Evolutionary conservation across 306 rosid genomes (phyloP), one percentile per base, ranked within the genome.

Genomic region (Cicer judaicum): DNA sequence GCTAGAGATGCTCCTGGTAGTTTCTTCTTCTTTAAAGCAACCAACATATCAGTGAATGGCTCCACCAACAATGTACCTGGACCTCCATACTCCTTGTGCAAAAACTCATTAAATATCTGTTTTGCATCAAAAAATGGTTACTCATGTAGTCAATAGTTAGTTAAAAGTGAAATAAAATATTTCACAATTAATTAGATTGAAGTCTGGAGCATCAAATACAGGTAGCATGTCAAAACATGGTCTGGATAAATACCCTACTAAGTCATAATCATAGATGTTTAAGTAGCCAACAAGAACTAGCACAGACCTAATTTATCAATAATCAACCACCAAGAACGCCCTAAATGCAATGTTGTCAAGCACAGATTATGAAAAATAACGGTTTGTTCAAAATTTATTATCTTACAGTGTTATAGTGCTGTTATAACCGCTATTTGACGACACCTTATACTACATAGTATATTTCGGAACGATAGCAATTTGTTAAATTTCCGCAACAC

Each of bases 21-120:
- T 59, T 80, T 74, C 67, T 29, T 80, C 76, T 68, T 74, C 59
- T 74, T 74, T 41, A 74, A 52, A 68, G 80, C 72, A 41, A 80
- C 80, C 50, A 80, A 74, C 84, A 80, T 80, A 74, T 74, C 67
- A 1, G 97, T 88, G 86, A 87, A 89, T 69, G 96, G 93, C 84
- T 88, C 89, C 79, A 88, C 89, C 87, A 92, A 74, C 80, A 92
- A 81, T 78, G 93, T 92, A 59, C 88, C 96, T 38, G 92, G 88
- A 65, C 96, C 89, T 76, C 93, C 93, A 82, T 88, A 89, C 78
- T 85, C 88, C 73, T 79, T 80, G 76, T 11, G 85, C 86, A 92
- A 83, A 64, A 87, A 92, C 61, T 88, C 87, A 61, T 83, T 54
- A 64, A 87, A 77, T 79, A 86, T 82, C 92, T 92, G 86, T 70